Conservation (phyloP, 305 asterid species). For the Fraxinus velutina region DNA sequence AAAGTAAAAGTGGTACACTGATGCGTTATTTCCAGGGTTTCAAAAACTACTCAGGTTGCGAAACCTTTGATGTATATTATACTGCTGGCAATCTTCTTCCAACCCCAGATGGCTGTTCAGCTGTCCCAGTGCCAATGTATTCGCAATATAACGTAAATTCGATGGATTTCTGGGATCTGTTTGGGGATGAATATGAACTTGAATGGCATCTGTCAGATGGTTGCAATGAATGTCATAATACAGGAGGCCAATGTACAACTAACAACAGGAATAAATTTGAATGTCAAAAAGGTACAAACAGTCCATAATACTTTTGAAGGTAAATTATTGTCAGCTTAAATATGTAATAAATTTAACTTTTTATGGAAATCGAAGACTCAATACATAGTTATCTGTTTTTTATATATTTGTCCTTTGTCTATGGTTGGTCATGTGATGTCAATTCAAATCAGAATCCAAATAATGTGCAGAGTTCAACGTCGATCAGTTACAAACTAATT, state of each 20-base stretch:
- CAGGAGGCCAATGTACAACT: constrained; percentile 21
- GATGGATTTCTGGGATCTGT: constrained; percentile 6
- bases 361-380: neutral
- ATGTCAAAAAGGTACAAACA: constrained; percentile 1
- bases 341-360: neutral
- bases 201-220: constrained; percentile 23
- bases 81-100: neutral
- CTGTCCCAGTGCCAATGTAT: constrained; percentile 4
- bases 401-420: neutral
- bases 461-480: neutral
- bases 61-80: constrained; percentile 1
- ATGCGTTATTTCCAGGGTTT: neutral
- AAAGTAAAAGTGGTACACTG: neutral
- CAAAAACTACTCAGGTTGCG: neutral
- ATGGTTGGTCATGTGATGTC: neutral
- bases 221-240: constrained; percentile 18
- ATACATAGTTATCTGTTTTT: neutral
- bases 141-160: neutral
- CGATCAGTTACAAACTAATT: neutral
- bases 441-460: too few species aligned
- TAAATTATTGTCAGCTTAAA: neutral
- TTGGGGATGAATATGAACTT: constrained; percentile 21
- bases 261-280: neutral
- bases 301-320: neutral
- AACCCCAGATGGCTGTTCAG: neutral